Conservation (phyloP, 2,329 filamentous ascomycete species). For the Diaporthe australafricana region DNA sequence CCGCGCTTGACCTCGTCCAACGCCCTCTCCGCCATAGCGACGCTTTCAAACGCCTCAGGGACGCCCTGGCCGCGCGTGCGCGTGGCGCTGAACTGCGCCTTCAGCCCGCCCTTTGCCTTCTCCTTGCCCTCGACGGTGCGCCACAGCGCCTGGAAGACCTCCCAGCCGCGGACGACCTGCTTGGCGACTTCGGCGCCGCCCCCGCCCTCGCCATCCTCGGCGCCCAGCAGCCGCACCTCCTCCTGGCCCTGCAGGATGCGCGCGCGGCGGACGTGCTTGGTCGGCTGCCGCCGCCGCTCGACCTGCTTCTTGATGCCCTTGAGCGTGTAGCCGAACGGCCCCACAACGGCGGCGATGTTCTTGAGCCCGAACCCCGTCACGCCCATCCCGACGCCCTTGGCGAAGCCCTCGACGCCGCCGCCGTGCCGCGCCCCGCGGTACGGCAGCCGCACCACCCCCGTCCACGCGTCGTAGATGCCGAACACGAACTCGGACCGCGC, state of each 20-base stretch:
- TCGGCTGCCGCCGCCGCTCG: conserved; percentile 63
- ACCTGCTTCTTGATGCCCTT: conserved; percentile 74
- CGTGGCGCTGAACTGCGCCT: conserved; percentile 48
- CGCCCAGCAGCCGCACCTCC: conserved; percentile 51
- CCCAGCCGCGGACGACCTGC: conserved; percentile 55
- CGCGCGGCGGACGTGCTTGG: conserved; percentile 65
- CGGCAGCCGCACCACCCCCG: conserved; percentile 71
- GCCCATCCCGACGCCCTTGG: conserved; percentile 71
- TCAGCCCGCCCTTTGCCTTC: conserved; percentile 49
- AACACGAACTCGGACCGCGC: conserved; percentile 71
- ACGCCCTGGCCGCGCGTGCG: conserved; percentile 54
- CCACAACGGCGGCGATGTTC: conserved; percentile 70
- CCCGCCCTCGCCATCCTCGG: conserved; percentile 46
- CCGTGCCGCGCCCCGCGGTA: conserved; percentile 66
- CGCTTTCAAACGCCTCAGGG: conserved; percentile 61
- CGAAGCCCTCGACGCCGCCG: conserved; percentile 56
- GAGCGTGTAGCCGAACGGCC: conserved; percentile 70
- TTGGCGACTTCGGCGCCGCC: too few relatives aligned
- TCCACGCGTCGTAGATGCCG: conserved; percentile 74
- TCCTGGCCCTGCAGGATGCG: conserved; percentile 69
- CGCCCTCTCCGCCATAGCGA: conserved; percentile 57
- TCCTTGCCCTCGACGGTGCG: conserved; percentile 51
- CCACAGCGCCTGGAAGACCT: conserved; percentile 54
- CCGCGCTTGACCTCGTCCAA: conserved; percentile 59
- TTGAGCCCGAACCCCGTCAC: conserved; percentile 74